phyloP scores from a whole-genome alignment of 129 eudicot species.

The Lactuca sativa region DNA sequence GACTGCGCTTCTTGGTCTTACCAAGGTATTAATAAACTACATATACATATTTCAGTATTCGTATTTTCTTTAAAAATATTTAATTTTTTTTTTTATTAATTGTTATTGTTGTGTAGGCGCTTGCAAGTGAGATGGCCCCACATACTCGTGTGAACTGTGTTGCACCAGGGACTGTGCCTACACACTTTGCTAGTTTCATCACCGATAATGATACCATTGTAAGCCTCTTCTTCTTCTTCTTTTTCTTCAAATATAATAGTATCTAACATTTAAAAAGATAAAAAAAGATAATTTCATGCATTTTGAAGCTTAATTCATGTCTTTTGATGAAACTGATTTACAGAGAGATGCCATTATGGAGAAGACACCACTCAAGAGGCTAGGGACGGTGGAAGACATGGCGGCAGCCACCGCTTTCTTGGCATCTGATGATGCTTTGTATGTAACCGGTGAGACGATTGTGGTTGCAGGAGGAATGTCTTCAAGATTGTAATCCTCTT shows the following conservation, averaged over 20 bases:
- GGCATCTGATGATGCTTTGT: constrained; percentile 91
- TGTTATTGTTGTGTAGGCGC: constrained; percentile 52
- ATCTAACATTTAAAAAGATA: neutral
- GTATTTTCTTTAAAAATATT: neutral
- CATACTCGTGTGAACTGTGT: constrained; percentile 91
- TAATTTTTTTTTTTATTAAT: constrained; percentile 7
- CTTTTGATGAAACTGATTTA: neutral
- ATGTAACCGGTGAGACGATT: constrained; percentile 86
- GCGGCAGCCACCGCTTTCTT: constrained; percentile 82
- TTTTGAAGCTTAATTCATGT: neutral
- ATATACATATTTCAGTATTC: constrained; percentile 1
- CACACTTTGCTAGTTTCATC: constrained; percentile 70
- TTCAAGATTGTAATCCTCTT: constrained; percentile 53
- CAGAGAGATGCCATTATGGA: constrained; percentile 55
- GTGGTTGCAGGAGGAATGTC: constrained; percentile 90
- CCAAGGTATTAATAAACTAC: constrained; percentile 53
- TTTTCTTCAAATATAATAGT: neutral
- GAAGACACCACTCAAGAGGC: constrained; percentile 62
- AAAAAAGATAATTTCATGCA: neutral
- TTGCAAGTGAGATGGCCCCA: constrained; percentile 91
- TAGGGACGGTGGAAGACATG: constrained; percentile 90
- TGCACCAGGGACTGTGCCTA: constrained; percentile 92
- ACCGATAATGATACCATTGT: constrained; percentile 45
- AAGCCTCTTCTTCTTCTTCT: constrained; percentile 26
- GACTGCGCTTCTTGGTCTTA: constrained; percentile 93